Percentiles rank a stretch among this genome's conserved stretches.
phyloP scores from a whole-genome alignment of 2,329 filamentous ascomycete species.

The Hymenotorrendiella dingleyae region DNA sequence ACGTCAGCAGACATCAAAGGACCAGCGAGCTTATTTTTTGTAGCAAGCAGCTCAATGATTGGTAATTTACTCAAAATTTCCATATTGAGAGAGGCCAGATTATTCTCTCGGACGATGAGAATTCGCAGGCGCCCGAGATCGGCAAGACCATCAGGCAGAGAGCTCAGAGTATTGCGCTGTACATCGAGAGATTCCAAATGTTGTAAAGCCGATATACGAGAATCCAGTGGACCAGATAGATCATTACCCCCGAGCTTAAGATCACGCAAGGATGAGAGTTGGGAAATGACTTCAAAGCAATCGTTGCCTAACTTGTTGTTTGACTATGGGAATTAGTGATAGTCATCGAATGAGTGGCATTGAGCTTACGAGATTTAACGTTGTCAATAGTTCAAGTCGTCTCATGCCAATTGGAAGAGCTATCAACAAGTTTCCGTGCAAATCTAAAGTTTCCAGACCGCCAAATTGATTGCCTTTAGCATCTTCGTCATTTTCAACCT shows the following conservation, averaged over 20 bases:
- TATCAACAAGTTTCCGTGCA: slow-evolving; percentile 77
- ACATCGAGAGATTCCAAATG: slow-evolving; percentile 77
- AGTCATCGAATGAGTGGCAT: neutral
- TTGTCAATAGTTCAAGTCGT: slow-evolving; percentile 66
- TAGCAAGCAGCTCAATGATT: slow-evolving; percentile 65
- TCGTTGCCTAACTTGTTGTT: slow-evolving; percentile 74
- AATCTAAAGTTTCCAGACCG: slow-evolving; percentile 71
- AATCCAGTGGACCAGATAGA: slow-evolving; percentile 61
- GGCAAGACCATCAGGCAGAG: slow-evolving; percentile 61
- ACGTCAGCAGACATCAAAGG: slow-evolving; percentile 62
- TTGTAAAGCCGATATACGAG: slow-evolving; percentile 55
- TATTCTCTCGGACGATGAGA: slow-evolving; percentile 76
- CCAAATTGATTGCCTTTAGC: slow-evolving; percentile 70
- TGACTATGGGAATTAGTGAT: slow-evolving; percentile 43
- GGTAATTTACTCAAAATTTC: slow-evolving; percentile 61
- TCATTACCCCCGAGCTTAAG: slow-evolving; percentile 76
- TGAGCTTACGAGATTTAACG: slow-evolving; percentile 67
- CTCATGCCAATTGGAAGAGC: slow-evolving; percentile 70
- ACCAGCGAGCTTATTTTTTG: slow-evolving; percentile 73
- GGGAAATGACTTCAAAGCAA: slow-evolving; percentile 65
- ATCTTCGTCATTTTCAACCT: slow-evolving; percentile 56
- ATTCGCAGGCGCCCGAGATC: slow-evolving; percentile 64
- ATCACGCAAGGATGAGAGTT: slow-evolving; percentile 68
- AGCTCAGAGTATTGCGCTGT: slow-evolving; percentile 70
- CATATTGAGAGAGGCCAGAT: slow-evolving; percentile 65